A percentile compares a stretch with the other conserved stretches of the same genome.
These are phyloP conservation scores for Areca catechu DNA, from an alignment of 176 grass and related monocot species.

Conservation along the genomic window DNA sequence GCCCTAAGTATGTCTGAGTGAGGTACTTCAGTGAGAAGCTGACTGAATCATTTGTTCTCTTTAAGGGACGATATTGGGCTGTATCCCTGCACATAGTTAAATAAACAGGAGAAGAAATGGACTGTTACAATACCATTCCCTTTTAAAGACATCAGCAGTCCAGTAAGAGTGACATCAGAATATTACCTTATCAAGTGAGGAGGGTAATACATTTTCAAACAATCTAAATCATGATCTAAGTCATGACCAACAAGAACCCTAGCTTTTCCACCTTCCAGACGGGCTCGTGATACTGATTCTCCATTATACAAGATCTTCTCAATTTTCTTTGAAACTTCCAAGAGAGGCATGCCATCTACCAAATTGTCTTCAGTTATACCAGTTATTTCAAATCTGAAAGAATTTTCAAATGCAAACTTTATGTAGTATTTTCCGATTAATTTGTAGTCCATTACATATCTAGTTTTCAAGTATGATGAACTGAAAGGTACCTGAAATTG, in stretches of 20 bases:
- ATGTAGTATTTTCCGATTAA: no score
- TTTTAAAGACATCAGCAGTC: background rate
- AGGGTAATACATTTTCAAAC: constrained; percentile 18
- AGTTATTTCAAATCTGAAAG: constrained; percentile 16
- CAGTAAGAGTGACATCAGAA: background rate
- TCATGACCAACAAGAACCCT: constrained; percentile 20
- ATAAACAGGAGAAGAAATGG: background rate
- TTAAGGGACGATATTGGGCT: constrained; percentile 19
- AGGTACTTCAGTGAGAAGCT: constrained; percentile 19
- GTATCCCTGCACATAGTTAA: constrained; percentile 12
- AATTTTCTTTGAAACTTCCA: constrained; percentile 5
- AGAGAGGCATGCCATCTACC: constrained; percentile 1
- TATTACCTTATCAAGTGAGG: constrained; percentile 19
- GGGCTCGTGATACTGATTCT: constrained; percentile 10
- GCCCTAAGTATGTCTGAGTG: constrained; percentile 16
- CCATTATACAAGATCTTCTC: constrained; percentile 20
- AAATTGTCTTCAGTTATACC: constrained; percentile 19
- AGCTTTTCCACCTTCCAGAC: constrained; percentile 16
- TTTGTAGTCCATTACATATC: no score
- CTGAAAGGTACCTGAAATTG: constrained; percentile 15
- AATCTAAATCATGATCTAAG: constrained; percentile 24
- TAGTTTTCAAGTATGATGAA: no score
- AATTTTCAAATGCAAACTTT: background rate
- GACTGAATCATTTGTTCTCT: constrained; percentile 19
- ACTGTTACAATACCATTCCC: background rate